Conservation (phyloP, 2,329 filamentous ascomycete genomes). For the Chrysoporthe puriensis region DNA sequence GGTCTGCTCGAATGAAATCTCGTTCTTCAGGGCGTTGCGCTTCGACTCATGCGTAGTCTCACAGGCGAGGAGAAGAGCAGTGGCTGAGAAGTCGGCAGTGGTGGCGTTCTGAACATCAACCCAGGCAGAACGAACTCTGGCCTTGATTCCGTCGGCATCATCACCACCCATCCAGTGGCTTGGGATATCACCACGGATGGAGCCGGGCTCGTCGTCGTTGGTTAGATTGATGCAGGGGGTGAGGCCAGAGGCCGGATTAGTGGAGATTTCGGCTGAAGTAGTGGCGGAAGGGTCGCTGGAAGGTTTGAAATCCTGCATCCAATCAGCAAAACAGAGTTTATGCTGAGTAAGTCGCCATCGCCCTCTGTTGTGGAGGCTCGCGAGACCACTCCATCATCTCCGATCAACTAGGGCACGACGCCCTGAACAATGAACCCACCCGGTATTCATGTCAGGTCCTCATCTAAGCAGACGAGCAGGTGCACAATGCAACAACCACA, state of each 20-base stretch:
- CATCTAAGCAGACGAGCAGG: background rate
- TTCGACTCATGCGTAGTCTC: too few species aligned
- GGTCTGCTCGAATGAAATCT: too few species aligned
- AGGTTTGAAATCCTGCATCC: background rate
- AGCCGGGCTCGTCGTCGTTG: too few species aligned
- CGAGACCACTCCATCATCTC: background rate
- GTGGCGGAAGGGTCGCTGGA: background rate
- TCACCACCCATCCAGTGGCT: too few species aligned
- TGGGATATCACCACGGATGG: too few species aligned
- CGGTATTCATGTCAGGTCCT: background rate
- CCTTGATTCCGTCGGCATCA: too few species aligned
- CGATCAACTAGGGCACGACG: background rate
- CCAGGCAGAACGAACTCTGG: too few species aligned
- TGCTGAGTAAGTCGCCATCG: background rate
- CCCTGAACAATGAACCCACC: background rate
- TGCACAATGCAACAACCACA: background rate
- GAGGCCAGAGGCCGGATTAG: background rate
- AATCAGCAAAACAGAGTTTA: background rate
- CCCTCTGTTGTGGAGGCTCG: background rate
- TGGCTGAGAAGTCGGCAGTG: too few species aligned
- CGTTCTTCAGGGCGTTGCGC: too few species aligned
- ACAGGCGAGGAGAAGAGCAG: too few species aligned
- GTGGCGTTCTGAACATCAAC: too few species aligned
- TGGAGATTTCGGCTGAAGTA: background rate
- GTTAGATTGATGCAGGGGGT: too few species aligned